phyloP scores from a whole-genome alignment of 108 stramenopile genomes.

The Schizochytrium sp. region DNA sequence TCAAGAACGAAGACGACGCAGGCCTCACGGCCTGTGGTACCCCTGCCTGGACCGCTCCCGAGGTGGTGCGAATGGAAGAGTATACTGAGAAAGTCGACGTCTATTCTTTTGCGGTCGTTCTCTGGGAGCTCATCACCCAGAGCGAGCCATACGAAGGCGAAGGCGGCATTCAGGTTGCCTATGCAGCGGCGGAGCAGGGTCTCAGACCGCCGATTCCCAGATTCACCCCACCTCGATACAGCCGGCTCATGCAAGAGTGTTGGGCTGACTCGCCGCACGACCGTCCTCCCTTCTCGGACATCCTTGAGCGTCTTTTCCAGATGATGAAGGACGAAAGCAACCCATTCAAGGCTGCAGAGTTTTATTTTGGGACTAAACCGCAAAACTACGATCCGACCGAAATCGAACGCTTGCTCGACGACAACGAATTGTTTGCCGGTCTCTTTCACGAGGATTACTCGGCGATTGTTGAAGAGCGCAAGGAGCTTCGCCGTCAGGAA shows the following conservation, averaged over 20 bases:
- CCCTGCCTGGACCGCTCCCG: constrained; percentile 28
- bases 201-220: constrained; percentile 19
- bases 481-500: background rate
- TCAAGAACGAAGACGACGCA: constrained; percentile 1
- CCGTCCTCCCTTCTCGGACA: background rate
- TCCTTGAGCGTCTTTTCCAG: constrained; percentile 16
- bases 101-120: constrained; percentile 25
- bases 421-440: background rate
- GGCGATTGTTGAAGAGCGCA: background rate
- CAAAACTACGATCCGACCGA: background rate
- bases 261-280: constrained; percentile 12
- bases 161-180: constrained; percentile 11
- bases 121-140: constrained; percentile 23
- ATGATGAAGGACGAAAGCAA: constrained; percentile 21
- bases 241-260: constrained; percentile 22
- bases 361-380: background rate
- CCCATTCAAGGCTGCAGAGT: background rate
- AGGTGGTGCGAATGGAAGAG: constrained; percentile 18
- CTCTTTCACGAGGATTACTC: background rate
- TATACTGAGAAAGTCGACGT: constrained; percentile 33
- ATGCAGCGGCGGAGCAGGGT: constrained; percentile 19
- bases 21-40: constrained; percentile 26
- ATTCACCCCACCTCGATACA: background rate
- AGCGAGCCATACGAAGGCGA: background rate
- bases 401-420: background rate